These are phyloP conservation scores for Hevea brasiliensis DNA, from an alignment of 345 rosid genomes.

Conservation along the genomic window DNA sequence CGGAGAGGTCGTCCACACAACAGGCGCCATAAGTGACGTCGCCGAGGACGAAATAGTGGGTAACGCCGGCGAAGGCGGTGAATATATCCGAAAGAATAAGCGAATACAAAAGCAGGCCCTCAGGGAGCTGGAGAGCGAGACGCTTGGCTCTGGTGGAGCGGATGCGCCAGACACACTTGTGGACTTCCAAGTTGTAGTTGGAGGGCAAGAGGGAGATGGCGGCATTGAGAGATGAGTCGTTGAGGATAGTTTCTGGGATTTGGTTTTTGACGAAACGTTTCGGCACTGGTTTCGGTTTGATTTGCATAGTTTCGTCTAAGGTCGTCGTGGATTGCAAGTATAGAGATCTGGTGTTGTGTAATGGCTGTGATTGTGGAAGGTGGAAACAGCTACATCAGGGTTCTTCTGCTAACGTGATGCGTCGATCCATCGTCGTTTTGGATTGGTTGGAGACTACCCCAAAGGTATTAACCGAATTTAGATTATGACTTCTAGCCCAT, in stretches of 20 bases:
- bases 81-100: constrained; percentile 84
- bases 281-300: constrained; percentile 50
- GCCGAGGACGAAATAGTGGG: constrained; percentile 78
- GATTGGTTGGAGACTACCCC: no score
- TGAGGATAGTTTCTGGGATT: constrained; percentile 81
- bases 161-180: constrained; percentile 82
- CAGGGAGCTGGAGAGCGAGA: constrained; percentile 85
- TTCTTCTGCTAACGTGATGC: no score
- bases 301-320: no score
- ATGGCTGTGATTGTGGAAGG: no score
- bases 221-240: constrained; percentile 69
- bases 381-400: no score
- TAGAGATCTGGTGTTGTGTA: no score
- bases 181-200: constrained; percentile 84
- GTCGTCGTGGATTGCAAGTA: no score
- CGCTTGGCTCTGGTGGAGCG: constrained; percentile 58
- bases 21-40: constrained; percentile 95
- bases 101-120: constrained; percentile 88
- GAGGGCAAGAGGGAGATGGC: constrained; percentile 73
- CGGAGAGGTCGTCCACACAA: constrained; percentile 85
- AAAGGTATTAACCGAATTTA: no score
- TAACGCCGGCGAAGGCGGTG: constrained; percentile 60
- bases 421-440: no score
- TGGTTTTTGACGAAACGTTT: constrained; percentile 83
- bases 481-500: no score